Evolutionary conservation across 2,329 filamentous ascomycete species (phyloP).

Genomic region (Shiraia bambusicola): DNA sequence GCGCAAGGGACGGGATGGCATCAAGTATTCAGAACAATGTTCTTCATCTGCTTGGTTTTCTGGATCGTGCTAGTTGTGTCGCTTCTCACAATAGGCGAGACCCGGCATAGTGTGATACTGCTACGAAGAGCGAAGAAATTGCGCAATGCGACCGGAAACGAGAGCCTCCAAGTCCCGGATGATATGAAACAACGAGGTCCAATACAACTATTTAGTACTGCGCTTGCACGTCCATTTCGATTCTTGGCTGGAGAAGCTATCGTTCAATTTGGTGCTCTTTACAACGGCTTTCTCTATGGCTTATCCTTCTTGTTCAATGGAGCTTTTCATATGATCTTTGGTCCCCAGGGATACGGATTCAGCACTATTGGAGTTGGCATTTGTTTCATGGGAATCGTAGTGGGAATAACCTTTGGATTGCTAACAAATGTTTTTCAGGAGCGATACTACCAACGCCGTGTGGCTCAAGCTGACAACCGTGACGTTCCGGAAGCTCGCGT

Average conservation of each 20-base stretch:
- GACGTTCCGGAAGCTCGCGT: slow-evolving; percentile 49
- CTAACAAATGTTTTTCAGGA: slow-evolving; percentile 51
- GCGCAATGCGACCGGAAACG: slow-evolving; percentile 28
- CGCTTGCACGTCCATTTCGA: slow-evolving; percentile 51
- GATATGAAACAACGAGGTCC: slow-evolving; percentile 44
- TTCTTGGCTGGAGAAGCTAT: slow-evolving; percentile 53
- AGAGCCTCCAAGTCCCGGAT: slow-evolving; percentile 38
- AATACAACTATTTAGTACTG: slow-evolving; percentile 45
- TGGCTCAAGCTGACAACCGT: slow-evolving; percentile 35
- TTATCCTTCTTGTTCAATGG: slow-evolving; percentile 54
- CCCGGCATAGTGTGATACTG: slow-evolving; percentile 50
- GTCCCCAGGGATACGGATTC: slow-evolving; percentile 47
- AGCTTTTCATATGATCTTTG: slow-evolving; percentile 54
- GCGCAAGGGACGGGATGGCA: slow-evolving; percentile 49
- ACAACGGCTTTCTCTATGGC: slow-evolving; percentile 54
- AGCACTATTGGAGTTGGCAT: slow-evolving; percentile 45
- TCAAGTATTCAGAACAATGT: slow-evolving; percentile 49
- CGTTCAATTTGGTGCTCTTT: slow-evolving; percentile 51
- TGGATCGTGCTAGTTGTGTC: slow-evolving; percentile 48
- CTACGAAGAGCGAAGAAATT: slow-evolving; percentile 36
- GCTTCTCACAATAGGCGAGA: slow-evolving; percentile 45
- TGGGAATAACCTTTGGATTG: slow-evolving; percentile 48
- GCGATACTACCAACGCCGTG: slow-evolving; percentile 43
- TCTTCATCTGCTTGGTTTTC: slow-evolving; percentile 48
- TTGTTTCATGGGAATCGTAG: slow-evolving; percentile 44